phyloP scores from a whole-genome alignment of 768 basidiomycete genomes.

The Cystobasidium tubakii region DNA sequence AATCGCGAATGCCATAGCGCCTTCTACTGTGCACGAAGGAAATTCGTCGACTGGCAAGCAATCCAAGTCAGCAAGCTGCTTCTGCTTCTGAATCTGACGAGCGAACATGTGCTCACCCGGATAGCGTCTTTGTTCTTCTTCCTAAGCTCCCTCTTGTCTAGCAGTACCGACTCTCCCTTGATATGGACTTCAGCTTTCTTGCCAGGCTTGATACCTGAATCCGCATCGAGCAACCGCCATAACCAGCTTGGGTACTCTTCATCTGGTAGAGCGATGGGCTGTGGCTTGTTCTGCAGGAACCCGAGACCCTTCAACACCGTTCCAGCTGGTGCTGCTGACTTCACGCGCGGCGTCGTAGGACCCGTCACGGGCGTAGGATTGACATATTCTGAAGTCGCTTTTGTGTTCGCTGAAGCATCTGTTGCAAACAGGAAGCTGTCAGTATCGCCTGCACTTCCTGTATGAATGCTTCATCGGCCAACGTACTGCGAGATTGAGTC shows the following conservation, averaged over 20 bases:
- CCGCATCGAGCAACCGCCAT: conserved; percentile 44
- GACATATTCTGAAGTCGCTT: conserved; percentile 1
- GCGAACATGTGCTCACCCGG: neutral
- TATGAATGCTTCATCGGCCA: neutral
- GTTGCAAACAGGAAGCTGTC: neutral
- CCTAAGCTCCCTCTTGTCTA: conserved; percentile 20
- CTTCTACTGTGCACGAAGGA: conserved; percentile 27
- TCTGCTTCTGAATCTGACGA: too few relatives aligned
- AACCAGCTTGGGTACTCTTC: conserved; percentile 51
- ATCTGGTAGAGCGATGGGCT: conserved; percentile 50
- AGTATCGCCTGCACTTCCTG: neutral
- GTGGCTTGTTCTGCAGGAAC: conserved; percentile 50
- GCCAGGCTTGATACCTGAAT: neutral
- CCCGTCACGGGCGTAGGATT: conserved; percentile 21
- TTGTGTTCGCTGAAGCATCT: conserved; percentile 27
- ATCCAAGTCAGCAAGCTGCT: neutral
- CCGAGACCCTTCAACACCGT: conserved; percentile 49
- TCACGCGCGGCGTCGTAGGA: neutral
- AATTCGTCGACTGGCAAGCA: conserved; percentile 7
- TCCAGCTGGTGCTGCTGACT: conserved; percentile 46
- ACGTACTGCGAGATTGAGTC: neutral
- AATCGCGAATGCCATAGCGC: too few relatives aligned
- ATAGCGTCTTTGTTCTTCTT: conserved; percentile 30
- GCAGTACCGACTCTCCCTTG: conserved; percentile 10
- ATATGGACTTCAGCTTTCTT: neutral